Conservation (phyloP, 176 grass and related monocot genomes). For the Triticum dicoccoides region DNA sequence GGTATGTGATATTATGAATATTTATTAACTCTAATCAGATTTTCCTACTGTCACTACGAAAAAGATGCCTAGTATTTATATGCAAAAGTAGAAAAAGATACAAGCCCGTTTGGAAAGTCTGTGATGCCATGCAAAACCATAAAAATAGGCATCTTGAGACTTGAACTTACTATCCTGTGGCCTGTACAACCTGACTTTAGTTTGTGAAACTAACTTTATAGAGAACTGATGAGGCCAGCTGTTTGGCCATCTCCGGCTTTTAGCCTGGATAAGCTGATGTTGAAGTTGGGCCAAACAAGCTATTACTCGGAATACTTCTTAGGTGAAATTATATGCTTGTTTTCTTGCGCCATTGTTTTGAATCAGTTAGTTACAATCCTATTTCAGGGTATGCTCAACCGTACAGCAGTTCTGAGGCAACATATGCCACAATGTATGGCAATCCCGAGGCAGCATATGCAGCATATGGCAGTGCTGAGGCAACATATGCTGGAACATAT, state of each 20-base stretch:
- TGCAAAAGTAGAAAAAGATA: neutral
- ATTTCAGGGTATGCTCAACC: constrained; percentile 49
- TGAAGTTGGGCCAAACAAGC: neutral
- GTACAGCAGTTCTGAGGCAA: constrained; percentile 35
- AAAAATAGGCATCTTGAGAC: neutral
- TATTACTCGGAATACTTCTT: neutral
- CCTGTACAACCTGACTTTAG: neutral
- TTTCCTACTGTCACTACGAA: neutral
- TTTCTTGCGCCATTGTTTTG: constrained; percentile 1
- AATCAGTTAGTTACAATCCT: constrained; percentile 1
- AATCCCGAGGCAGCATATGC: constrained; percentile 31
- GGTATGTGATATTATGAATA: neutral
- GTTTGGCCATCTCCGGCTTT: neutral
- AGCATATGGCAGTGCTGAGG: constrained; percentile 31
- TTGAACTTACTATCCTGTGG: neutral
- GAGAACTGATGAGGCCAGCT: neutral
- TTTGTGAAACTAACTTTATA: neutral
- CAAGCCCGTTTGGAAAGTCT: neutral
- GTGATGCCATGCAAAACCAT: neutral
- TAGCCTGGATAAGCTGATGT: neutral
- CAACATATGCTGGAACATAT: constrained; percentile 29
- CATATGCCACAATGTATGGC: constrained; percentile 46
- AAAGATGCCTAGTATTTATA: neutral
- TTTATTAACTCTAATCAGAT: neutral
- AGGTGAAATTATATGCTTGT: constrained; percentile 10